These are phyloP conservation scores for Pythium pyrilobum DNA, from an alignment of 352 stramenopile genomes.

Conservation along the genomic window DNA sequence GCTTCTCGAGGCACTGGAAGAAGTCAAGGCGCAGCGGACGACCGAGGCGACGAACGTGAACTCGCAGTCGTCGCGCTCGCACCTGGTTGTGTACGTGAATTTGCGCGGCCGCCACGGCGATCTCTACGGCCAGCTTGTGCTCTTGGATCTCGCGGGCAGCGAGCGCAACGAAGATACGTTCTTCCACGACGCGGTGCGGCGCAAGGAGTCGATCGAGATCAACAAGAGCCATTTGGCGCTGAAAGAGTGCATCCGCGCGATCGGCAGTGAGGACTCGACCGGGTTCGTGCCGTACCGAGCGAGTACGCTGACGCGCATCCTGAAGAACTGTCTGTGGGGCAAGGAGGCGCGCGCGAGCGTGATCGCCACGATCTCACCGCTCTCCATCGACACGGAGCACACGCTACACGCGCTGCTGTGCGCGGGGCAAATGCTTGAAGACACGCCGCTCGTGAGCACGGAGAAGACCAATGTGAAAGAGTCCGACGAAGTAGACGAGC, in stretches of 20 bases:
- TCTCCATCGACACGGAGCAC: slow-evolving; percentile 72
- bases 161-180: slow-evolving; percentile 80
- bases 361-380: slow-evolving; percentile 76
- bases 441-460: slow-evolving; percentile 42
- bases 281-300: slow-evolving; percentile 64
- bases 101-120: slow-evolving; percentile 27
- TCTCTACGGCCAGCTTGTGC: slow-evolving; percentile 41
- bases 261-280: slow-evolving; percentile 46
- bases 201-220: slow-evolving; percentile 77
- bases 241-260: slow-evolving; percentile 78
- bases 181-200: slow-evolving; percentile 61
- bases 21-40: slow-evolving; percentile 61
- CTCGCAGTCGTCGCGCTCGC: slow-evolving; percentile 63
- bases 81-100: slow-evolving; percentile 66
- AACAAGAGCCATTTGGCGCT: slow-evolving; percentile 80
- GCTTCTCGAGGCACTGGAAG: slow-evolving; percentile 52
- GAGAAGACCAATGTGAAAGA: slow-evolving; percentile 50
- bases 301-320: slow-evolving; percentile 66
- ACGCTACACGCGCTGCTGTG: slow-evolving; percentile 73
- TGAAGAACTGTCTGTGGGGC: slow-evolving; percentile 68
- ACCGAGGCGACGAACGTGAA: slow-evolving; percentile 82
- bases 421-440: slow-evolving; percentile 63
- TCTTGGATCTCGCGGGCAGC: slow-evolving; percentile 66
- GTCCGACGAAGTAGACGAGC: slow-evolving; percentile 21
- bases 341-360: slow-evolving; percentile 57